Base-by-base conservation (phyloP, 495 filamentous ascomycete genomes). In the Oleoguttula mirabilis region DNA sequence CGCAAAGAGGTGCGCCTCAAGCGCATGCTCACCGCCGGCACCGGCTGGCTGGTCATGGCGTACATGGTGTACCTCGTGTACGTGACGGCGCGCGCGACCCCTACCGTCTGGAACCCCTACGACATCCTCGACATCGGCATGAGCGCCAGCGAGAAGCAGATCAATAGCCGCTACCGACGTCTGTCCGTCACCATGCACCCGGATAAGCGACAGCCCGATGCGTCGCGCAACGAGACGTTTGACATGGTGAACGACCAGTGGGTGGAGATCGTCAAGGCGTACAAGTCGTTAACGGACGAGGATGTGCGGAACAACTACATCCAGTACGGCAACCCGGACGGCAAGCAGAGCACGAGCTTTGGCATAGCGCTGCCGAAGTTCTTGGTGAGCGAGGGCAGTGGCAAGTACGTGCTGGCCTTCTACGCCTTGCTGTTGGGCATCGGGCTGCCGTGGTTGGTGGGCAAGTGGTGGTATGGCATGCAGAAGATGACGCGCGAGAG, bases 381-480 rank as follows among this genome's bases (percentile, higher is more conserved):
- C 62, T 88, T 98, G 50, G 71, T 98, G 41, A 80, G 81, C 21
- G 85, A 95, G 44, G 88, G 88, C 39, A 87, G 87, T 59, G 88
- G 85, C 28, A 96, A 95, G 67, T 96, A 94, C 56, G 84, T 95
- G 33, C 69, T 98, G 44, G 63, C 94, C 51, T 69, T 96, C 33
- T 98, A 98, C 59, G 86, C 83, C 8, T 62, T 73, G 31, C 66
- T 95, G 27, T 73, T 98, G 25, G 92, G 88, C 36, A 83, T 95
- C 22, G 64, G 94, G 31, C 63, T 98, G 32, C 90, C 90, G 10
- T 98, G 94, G 56, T 69, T 92, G 36, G 92, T 96, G 27, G 90
- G 90, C 20, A 82, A 79, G 24, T 98, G 90, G 90, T 98, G 90
- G 90, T 98, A 96, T 59, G 90, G 90, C 39, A 93, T 85, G 5